phyloP scores from a whole-genome alignment of 1,139 yeast genomes.

The Scheffersomyces illinoinensis region DNA sequence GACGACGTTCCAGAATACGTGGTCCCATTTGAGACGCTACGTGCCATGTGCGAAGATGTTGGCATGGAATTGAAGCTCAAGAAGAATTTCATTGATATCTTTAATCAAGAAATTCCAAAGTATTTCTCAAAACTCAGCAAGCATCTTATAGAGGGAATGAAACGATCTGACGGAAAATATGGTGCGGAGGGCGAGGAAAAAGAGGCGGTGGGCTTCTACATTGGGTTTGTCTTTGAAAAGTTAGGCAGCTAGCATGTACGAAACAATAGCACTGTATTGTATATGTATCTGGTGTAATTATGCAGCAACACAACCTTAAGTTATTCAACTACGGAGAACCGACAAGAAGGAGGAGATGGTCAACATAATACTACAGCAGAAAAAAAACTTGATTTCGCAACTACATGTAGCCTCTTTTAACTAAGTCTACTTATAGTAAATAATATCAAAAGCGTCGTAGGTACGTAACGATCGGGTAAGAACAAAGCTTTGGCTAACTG shows the following conservation, averaged over 20 bases:
- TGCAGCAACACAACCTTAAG: not conserved
- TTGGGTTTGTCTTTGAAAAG: conserved; percentile 79
- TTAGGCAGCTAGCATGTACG: conserved; percentile 4
- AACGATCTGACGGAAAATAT: conserved; percentile 71
- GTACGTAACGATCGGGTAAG: not conserved
- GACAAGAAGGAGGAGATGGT: not conserved
- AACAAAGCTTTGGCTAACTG: not conserved
- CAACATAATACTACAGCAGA: not conserved
- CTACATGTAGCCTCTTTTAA: not conserved
- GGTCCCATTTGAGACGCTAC: conserved; percentile 90
- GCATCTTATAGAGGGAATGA: conserved; percentile 68
- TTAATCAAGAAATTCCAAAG: conserved; percentile 73
- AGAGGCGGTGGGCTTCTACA: conserved; percentile 83
- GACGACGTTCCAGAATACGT: conserved; percentile 96
- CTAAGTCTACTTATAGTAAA: not conserved
- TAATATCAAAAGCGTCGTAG: not conserved
- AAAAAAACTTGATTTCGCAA: not conserved
- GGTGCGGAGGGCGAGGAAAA: conserved; percentile 90
- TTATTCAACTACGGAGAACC: not conserved
- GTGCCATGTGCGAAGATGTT: conserved; percentile 81
- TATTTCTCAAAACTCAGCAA: conserved; percentile 62
- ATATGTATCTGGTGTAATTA: not conserved
- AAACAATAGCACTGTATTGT: not conserved
- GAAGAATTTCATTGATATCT: conserved; percentile 80
- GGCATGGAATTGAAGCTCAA: conserved; percentile 72